Conservation (phyloP, 352 stramenopile species). For the Pythium guiyangense region DNA sequence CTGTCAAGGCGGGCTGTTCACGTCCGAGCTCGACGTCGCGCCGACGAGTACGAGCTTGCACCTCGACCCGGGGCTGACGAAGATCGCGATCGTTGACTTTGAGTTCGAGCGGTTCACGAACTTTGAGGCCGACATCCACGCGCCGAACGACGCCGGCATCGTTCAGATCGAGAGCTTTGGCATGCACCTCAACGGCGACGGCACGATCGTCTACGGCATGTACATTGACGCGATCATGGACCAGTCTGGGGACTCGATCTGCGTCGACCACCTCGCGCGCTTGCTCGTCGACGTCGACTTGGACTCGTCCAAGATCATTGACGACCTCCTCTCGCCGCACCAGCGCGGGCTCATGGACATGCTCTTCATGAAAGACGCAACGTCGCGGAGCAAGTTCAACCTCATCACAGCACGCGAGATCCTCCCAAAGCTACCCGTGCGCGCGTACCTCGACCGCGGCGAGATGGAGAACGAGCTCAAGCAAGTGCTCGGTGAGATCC, state of each 20-base stretch:
- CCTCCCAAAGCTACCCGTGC: constrained; percentile 91
- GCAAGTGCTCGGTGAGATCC: constrained; percentile 92
- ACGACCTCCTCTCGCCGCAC: constrained; percentile 93
- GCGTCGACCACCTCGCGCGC: constrained; percentile 94
- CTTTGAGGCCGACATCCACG: constrained; percentile 97
- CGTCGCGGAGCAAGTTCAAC: constrained; percentile 96
- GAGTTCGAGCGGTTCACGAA: constrained; percentile 97
- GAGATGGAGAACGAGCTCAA: constrained; percentile 98
- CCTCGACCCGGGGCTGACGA: constrained; percentile 89
- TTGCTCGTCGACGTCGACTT: constrained; percentile 95
- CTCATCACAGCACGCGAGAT: constrained; percentile 97
- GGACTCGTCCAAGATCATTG: constrained; percentile 95
- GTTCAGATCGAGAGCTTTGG: constrained; percentile 98
- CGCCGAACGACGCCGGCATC: constrained; percentile 89
- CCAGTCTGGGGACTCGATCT: constrained; percentile 94
- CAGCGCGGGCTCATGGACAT: constrained; percentile 93
- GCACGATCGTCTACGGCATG: constrained; percentile 86
- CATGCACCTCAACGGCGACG: constrained; percentile 77
- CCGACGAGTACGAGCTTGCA: constrained; percentile 77
- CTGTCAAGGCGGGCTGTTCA: constrained; percentile 96
- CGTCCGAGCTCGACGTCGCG: constrained; percentile 88
- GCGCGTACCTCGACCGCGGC: constrained; percentile 95
- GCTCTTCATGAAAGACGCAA: constrained; percentile 94
- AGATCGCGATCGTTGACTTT: constrained; percentile 97
- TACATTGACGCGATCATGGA: constrained; percentile 97